phyloP scores from a whole-genome alignment of 108 stramenopile genomes.

The Skeletonema marinoi region DNA sequence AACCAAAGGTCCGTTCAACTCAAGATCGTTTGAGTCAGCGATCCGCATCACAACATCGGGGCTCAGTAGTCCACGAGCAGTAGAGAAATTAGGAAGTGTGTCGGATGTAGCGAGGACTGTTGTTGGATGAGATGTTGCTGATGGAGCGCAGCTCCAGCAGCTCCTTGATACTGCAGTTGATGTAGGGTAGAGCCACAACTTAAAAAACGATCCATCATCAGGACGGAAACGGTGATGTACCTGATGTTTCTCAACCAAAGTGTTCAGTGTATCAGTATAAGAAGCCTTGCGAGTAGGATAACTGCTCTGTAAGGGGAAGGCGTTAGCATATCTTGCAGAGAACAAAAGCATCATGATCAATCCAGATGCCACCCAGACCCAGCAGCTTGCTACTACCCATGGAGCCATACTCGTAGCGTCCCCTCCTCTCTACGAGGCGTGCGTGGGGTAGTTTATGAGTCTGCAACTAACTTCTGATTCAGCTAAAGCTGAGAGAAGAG shows the following conservation, averaged over 20 bases:
- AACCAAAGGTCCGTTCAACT: not conserved
- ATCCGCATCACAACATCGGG: slow-evolving; percentile 64
- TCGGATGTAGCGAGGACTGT: slow-evolving; percentile 50
- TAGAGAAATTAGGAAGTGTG: slow-evolving; percentile 54
- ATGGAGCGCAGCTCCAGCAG: not conserved
- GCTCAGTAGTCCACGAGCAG: slow-evolving; percentile 65
- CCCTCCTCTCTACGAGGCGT: not conserved
- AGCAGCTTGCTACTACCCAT: not conserved
- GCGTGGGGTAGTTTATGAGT: too few species aligned
- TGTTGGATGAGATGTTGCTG: not conserved
- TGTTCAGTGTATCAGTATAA: not conserved
- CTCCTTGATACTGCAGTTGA: not conserved
- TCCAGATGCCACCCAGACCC: not conserved
- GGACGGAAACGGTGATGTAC: not conserved
- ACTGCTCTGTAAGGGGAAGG: not conserved
- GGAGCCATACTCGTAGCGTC: not conserved
- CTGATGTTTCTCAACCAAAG: not conserved
- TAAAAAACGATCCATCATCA: not conserved
- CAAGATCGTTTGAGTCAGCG: slow-evolving; percentile 24
- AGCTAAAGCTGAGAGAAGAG: too few species aligned
- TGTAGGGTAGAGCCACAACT: not conserved
- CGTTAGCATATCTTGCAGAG: not conserved
- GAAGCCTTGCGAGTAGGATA: not conserved
- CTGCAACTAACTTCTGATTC: too few species aligned
- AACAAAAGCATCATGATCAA: not conserved